Conservation (phyloP, 2,329 filamentous ascomycete species). For the Capronia coronata region DNA sequence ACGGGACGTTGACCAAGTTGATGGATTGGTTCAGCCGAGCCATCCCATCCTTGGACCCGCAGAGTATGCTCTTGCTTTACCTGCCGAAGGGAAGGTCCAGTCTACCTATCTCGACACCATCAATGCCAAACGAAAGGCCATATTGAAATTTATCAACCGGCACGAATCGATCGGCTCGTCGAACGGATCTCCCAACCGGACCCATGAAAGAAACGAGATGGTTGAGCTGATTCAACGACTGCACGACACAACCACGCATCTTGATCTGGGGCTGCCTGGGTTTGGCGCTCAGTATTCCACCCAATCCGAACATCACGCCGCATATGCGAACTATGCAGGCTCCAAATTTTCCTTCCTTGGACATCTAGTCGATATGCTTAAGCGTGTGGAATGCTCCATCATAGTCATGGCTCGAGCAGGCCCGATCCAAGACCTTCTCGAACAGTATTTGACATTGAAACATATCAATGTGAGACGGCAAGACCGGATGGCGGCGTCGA, state of each 20-base stretch:
- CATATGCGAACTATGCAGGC: slow-evolving; percentile 44
- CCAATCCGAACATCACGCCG: slow-evolving; percentile 36
- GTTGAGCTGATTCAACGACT: slow-evolving; percentile 34
- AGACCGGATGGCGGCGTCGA: slow-evolving; percentile 29
- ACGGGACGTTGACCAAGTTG: slow-evolving; percentile 19
- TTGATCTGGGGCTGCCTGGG: slow-evolving; percentile 40
- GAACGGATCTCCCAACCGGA: slow-evolving; percentile 22
- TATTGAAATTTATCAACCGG: slow-evolving; percentile 26
- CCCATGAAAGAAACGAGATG: slow-evolving; percentile 31
- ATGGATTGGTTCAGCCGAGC: slow-evolving; percentile 22
- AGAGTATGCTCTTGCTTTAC: slow-evolving; percentile 26
- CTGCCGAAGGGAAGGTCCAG: slow-evolving; percentile 28
- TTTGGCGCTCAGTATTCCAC: slow-evolving; percentile 34
- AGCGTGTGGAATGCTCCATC: slow-evolving; percentile 35
- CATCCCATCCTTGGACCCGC: slow-evolving; percentile 24
- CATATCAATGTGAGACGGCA: slow-evolving; percentile 30
- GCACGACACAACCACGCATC: slow-evolving; percentile 40
- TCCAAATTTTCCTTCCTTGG: slow-evolving; percentile 42
- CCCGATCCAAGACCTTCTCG: slow-evolving; percentile 35
- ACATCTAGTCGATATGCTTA: slow-evolving; percentile 37
- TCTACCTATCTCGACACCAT: slow-evolving; percentile 27
- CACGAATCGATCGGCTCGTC: slow-evolving; percentile 23
- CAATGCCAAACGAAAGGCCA: slow-evolving; percentile 24
- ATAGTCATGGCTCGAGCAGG: slow-evolving; percentile 36
- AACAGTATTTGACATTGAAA: slow-evolving; percentile 40